Evolutionary conservation across 2,329 filamentous ascomycete species (phyloP), one percentile per base, ranked within the genome.

Genomic region (Aspergillus fijiensis): DNA sequence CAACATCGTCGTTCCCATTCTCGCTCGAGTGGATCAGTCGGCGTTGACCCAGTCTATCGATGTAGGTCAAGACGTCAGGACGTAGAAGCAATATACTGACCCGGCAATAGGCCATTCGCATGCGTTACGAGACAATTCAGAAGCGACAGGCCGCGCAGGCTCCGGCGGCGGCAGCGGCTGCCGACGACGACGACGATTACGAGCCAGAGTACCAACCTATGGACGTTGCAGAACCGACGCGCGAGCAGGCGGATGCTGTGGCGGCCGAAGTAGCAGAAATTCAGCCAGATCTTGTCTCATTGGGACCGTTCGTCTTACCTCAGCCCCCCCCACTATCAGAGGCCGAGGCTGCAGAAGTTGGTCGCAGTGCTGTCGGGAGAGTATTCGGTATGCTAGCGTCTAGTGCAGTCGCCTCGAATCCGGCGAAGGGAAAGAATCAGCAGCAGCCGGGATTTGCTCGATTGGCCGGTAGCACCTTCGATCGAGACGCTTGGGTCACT

Each of bases 401-500:
- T 6, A 81, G 93, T 4, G 91, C 95, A 58, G 88, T 92, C 52
- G 80, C 85, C 1, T 75, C 83, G 0, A 74, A 81, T 64, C 62
- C 61, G 84, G 85, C 79, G 86, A 86, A 75, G 63, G 66, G 72
- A 56, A 65, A 70, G 53, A 71, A 65, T 48, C 74, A 79, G 80
- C 82, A 70, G 87, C 88, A 76, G 80, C 85, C 62, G 12, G 94
- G 95, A 0, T 89, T 98, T 72, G 90, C 90, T 69, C 85, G 93
- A 52, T 81, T 97, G 42, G 93, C 94, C 0, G 92, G 90, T 25
- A 94, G 88, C 70, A 89, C 88, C 2, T 91, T 92, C 68, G 92
- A 94, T 69, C 85, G 89, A 63, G 93, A 97, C 64, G 90, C 92
- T 0, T 98, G 94, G 93, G 85, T 96, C 66, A 95, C 92, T 0